phyloP scores from a whole-genome alignment of 2,329 filamentous ascomycete species.

The Aureobasidium mangrovei region DNA sequence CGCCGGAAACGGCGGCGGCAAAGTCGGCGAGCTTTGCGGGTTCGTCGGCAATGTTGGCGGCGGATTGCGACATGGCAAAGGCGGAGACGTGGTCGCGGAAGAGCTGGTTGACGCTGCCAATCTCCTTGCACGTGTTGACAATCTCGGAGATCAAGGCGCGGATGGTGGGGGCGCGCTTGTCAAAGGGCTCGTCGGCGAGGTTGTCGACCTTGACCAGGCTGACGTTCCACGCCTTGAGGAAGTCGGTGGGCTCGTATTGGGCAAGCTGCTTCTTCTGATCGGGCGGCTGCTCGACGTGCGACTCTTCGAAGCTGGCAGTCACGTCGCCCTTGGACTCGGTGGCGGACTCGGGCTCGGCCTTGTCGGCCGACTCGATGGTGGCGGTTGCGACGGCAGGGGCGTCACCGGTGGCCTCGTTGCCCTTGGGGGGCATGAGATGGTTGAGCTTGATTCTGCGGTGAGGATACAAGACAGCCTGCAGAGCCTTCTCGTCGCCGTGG shows the following conservation, averaged over 20 bases:
- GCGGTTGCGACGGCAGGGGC: conserved; percentile 44
- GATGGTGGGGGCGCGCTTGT: conserved; percentile 81
- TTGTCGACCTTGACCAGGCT: conserved; percentile 96
- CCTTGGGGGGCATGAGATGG: conserved; percentile 61
- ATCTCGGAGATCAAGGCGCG: conserved; percentile 94
- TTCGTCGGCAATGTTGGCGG: conserved; percentile 89
- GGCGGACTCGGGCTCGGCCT: background rate
- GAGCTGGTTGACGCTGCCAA: conserved; percentile 84
- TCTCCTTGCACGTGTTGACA: conserved; percentile 97
- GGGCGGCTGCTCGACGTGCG: conserved; percentile 49
- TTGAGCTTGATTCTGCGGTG: conserved; percentile 91
- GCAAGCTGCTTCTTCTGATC: conserved; percentile 34
- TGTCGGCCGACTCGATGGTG: conserved; percentile 21
- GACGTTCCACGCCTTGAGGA: conserved; percentile 83
- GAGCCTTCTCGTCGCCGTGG: conserved; percentile 64
- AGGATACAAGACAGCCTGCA: conserved; percentile 92
- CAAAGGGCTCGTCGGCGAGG: conserved; percentile 75
- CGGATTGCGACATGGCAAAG: conserved; percentile 90
- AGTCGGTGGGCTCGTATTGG: conserved; percentile 79
- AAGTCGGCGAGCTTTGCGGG: conserved; percentile 95
- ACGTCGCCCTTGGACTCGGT: conserved; percentile 79
- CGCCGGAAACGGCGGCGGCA: conserved; percentile 90
- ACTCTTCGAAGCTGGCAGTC: conserved; percentile 93
- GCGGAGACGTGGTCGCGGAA: conserved; percentile 97
- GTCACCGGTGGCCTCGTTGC: conserved; percentile 38